phyloP scores from a whole-genome alignment of 768 basidiomycete species.

The Trametes sanguinea region DNA sequence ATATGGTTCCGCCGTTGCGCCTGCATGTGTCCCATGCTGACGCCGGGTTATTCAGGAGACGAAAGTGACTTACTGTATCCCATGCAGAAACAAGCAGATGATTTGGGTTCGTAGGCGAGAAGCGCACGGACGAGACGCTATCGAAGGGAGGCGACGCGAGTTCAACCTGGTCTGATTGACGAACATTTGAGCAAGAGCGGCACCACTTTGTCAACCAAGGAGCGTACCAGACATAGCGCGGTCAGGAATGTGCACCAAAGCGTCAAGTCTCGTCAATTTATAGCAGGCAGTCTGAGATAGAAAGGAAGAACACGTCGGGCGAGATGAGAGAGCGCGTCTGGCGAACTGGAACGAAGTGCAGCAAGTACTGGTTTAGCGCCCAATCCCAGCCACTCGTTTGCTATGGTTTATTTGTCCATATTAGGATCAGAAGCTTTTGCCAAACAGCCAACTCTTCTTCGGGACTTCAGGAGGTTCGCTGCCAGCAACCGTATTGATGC shows the following conservation, averaged over 20 bases:
- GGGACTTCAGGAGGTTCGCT: too few relatives aligned
- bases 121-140: constrained; percentile 78
- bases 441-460: constrained; percentile 17
- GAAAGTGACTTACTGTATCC: constrained; percentile 64
- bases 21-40: background rate
- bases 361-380: background rate
- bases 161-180: constrained; percentile 38
- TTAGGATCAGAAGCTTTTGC: constrained; percentile 23
- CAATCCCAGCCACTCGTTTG: background rate
- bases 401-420: constrained; percentile 9
- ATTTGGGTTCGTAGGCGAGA: constrained; percentile 77
- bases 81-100: constrained; percentile 85
- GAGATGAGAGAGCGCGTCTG: background rate
- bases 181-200: background rate
- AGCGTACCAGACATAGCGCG: background rate
- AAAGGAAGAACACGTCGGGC: background rate
- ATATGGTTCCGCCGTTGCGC: background rate
- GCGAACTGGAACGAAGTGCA: background rate
- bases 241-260: background rate
- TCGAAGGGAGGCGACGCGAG: constrained; percentile 78
- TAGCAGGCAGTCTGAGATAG: background rate
- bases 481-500: too few relatives aligned
- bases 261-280: too few relatives aligned
- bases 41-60: background rate
- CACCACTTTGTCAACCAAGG: background rate